Conservation (phyloP, 495 filamentous ascomycete species). For the Penicillium chermesinum region DNA sequence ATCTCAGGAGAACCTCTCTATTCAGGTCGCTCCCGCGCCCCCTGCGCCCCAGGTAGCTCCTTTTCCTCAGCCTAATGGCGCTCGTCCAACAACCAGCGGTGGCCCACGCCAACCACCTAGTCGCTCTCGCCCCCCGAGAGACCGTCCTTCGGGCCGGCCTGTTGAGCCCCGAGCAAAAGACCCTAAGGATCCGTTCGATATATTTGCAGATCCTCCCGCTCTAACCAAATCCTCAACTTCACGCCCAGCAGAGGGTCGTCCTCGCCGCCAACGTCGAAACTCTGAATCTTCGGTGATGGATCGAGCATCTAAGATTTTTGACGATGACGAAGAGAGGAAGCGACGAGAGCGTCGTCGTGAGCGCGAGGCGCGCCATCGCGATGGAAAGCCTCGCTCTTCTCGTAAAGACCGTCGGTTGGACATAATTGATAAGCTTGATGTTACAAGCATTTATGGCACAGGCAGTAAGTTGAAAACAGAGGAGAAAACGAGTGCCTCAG, state of each 20-base stretch:
- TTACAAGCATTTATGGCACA: conserved; percentile 92
- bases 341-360: conserved; percentile 69
- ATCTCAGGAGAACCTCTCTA: conserved; percentile 38
- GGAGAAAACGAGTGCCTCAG: too few species aligned
- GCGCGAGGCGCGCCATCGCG: conserved; percentile 56
- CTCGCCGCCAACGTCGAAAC: conserved; percentile 70
- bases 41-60: conserved; percentile 4
- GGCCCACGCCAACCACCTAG: conserved; percentile 24
- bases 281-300: conserved; percentile 91
- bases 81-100: conserved; percentile 38
- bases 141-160: conserved; percentile 22
- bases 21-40: conserved; percentile 25
- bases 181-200: conserved; percentile 46
- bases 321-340: conserved; percentile 70
- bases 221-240: conserved; percentile 31
- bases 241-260: conserved; percentile 16
- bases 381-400: conserved; percentile 45
- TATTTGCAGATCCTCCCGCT: conserved; percentile 54
- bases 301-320: conserved; percentile 50
- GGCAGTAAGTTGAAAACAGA: conserved; percentile 61
- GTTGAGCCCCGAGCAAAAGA: conserved; percentile 29
- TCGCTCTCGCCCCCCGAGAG: conserved; percentile 28
- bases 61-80: conserved; percentile 31
- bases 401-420: conserved; percentile 64
- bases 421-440: conserved; percentile 95